Conservation (phyloP, 2,329 filamentous ascomycete genomes). For the Kalmusia sp. region DNA sequence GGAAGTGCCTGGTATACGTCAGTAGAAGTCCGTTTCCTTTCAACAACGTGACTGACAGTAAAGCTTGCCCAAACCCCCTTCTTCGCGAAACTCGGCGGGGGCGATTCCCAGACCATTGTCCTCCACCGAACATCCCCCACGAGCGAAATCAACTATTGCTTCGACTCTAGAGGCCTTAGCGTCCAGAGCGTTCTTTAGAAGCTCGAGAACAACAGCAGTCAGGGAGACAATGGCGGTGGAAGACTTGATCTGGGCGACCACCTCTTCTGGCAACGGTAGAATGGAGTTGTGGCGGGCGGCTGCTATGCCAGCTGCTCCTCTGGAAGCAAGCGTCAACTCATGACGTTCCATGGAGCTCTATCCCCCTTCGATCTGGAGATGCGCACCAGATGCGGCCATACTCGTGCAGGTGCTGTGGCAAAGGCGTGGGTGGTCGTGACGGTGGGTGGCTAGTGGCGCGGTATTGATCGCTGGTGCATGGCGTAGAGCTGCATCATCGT, state of each 20-base stretch:
- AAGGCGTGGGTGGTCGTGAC: not conserved
- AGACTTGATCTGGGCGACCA: conserved; percentile 81
- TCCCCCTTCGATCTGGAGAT: conserved; percentile 8
- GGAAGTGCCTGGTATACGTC: conserved; percentile 71
- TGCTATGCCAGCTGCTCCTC: not conserved
- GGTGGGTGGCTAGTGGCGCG: conserved; percentile 2
- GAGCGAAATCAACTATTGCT: conserved; percentile 74
- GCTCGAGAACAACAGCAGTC: conserved; percentile 71
- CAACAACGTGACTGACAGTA: conserved; percentile 63
- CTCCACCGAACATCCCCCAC: conserved; percentile 79
- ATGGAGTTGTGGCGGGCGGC: conserved; percentile 54
- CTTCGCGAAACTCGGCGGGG: conserved; percentile 72
- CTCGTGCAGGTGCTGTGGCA: not conserved
- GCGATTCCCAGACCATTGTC: conserved; percentile 84
- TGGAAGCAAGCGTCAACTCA: conserved; percentile 11
- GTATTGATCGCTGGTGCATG: conserved; percentile 5
- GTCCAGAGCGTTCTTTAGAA: conserved; percentile 86
- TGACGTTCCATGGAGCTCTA: conserved; percentile 17
- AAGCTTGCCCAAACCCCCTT: conserved; percentile 74
- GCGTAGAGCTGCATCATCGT: not conserved
- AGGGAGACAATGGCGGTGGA: conserved; percentile 81
- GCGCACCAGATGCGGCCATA: conserved; percentile 15
- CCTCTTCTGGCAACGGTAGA: conserved; percentile 71
- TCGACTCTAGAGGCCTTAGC: conserved; percentile 73
- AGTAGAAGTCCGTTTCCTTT: conserved; percentile 17